Evolutionary conservation across 208 protist genomes (phyloP).

Genomic region (Acanthamoeba sp.): DNA sequence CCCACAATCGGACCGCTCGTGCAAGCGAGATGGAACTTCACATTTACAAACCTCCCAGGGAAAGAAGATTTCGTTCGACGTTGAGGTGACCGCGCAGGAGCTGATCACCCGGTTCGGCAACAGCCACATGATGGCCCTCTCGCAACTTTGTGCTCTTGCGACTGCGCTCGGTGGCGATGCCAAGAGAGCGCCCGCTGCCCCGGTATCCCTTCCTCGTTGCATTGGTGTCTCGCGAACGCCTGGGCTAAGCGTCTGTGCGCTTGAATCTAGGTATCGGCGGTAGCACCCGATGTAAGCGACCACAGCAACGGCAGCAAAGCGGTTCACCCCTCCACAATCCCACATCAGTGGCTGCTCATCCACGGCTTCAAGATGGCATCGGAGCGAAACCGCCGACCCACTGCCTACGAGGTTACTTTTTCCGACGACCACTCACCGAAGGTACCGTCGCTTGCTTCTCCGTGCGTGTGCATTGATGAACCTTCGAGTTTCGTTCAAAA

Average conservation of each 20-base stretch:
- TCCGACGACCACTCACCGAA: not conserved
- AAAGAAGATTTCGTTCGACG: conserved; percentile 38
- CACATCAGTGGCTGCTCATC: conserved; percentile 24
- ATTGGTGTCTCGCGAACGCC: too few species aligned
- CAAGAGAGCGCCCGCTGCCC: not conserved
- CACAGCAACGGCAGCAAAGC: not conserved
- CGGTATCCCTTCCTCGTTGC: not conserved
- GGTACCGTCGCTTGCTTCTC: conserved; percentile 21
- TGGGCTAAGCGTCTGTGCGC: too few species aligned
- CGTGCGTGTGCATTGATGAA: too few species aligned
- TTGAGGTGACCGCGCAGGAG: conserved; percentile 55
- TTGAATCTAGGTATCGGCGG: too few species aligned
- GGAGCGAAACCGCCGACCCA: not conserved
- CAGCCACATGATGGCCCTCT: conserved; percentile 15
- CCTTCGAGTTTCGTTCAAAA: conserved; percentile 8
- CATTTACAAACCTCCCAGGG: not conserved
- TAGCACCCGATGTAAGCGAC: not conserved
- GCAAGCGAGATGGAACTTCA: not conserved
- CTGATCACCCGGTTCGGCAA: conserved; percentile 30
- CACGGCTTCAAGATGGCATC: conserved; percentile 28
- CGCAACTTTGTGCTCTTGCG: not conserved
- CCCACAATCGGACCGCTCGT: too few species aligned
- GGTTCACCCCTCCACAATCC: not conserved
- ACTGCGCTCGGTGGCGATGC: not conserved
- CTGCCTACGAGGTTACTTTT: conserved; percentile 33